Conservation (phyloP, 495 filamentous ascomycete species). For the Wilcoxina mikolae region DNA sequence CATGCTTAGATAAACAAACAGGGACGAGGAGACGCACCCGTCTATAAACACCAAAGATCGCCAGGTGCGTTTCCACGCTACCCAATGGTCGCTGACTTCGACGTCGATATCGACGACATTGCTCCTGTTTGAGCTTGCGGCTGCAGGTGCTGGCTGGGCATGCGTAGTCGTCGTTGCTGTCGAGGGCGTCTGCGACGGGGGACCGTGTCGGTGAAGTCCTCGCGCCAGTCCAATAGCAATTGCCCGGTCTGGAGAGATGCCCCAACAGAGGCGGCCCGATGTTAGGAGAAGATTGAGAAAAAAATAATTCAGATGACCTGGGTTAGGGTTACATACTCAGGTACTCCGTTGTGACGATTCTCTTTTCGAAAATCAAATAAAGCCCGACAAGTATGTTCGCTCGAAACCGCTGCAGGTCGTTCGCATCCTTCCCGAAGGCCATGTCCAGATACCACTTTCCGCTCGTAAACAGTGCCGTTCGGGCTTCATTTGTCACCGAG, state of each 20-base stretch:
- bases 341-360: slow-evolving; percentile 15
- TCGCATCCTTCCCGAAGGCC: slow-evolving; percentile 10
- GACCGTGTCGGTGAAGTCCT: slow-evolving; percentile 9
- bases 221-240: slow-evolving; percentile 13
- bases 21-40: slow-evolving; percentile 13
- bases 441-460: slow-evolving; percentile 26
- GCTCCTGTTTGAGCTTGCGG: background rate
- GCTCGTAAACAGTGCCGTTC: slow-evolving; percentile 19
- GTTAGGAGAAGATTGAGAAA: background rate
- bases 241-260: slow-evolving; percentile 16
- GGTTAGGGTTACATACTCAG: slow-evolving; percentile 10
- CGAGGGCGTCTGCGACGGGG: background rate
- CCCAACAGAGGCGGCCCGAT: background rate
- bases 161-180: background rate
- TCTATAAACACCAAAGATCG: slow-evolving; percentile 24
- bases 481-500: slow-evolving; percentile 6
- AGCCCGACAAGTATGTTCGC: slow-evolving; percentile 19
- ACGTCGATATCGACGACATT: background rate
- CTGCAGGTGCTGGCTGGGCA: background rate
- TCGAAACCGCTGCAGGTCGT: slow-evolving; percentile 15
- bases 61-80: slow-evolving; percentile 13
- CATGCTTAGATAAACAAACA: slow-evolving; percentile 5
- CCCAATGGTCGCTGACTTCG: background rate
- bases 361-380: slow-evolving; percentile 22
- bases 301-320: background rate